Evolutionary conservation across 495 filamentous ascomycete species (phyloP).

Genomic region (Choiromyces venosus): DNA sequence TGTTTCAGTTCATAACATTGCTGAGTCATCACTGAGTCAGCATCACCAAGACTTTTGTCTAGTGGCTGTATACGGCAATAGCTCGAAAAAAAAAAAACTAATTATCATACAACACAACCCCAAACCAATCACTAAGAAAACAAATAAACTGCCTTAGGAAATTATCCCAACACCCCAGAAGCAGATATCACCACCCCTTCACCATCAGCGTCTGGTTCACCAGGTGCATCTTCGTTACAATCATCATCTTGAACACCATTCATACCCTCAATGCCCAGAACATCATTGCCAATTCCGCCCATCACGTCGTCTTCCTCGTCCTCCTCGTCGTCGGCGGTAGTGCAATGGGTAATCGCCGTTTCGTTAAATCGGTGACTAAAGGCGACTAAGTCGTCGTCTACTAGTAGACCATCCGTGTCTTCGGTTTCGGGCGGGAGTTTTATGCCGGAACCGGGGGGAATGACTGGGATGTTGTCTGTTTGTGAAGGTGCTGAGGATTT

Average conservation of each 20-base stretch:
- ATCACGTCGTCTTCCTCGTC: too few species aligned
- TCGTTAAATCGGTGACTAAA: conserved; percentile 36
- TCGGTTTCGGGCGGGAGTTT: conserved; percentile 38
- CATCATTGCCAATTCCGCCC: neutral
- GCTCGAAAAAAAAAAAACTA: too few species aligned
- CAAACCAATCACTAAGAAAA: too few species aligned
- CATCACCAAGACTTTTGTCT: too few species aligned
- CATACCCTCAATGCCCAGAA: neutral
- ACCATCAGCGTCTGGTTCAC: neutral
- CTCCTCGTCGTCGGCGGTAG: neutral
- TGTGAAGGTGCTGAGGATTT: neutral
- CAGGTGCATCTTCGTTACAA: neutral
- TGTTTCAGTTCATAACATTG: too few species aligned
- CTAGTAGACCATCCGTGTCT: conserved; percentile 27
- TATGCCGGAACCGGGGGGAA: conserved; percentile 37
- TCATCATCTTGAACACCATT: neutral
- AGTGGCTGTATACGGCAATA: too few species aligned
- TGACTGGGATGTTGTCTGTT: conserved; percentile 28
- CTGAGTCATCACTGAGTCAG: too few species aligned
- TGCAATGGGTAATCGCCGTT: neutral
- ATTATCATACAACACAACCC: too few species aligned
- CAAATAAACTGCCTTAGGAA: too few species aligned
- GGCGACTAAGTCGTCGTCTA: conserved; percentile 36
- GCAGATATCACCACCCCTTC: neutral
- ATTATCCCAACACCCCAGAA: neutral